Evolutionary conservation across 176 grass and related monocot genomes (phyloP).

Genomic region (Oryza nivara): DNA sequence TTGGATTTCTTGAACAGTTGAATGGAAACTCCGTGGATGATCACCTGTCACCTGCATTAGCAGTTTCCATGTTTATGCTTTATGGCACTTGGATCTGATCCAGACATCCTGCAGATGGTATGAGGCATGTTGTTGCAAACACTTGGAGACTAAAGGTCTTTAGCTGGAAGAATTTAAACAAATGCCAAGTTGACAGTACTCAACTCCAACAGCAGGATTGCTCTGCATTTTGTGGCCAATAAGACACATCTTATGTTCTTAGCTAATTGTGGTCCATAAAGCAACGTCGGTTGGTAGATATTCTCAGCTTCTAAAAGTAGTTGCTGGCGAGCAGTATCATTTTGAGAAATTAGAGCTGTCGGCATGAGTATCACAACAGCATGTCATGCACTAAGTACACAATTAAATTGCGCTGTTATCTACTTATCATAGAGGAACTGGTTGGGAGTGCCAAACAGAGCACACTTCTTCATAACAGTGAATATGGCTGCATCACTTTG

Average conservation of each 20-base stretch:
- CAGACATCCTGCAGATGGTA: background rate
- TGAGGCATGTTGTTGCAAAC: background rate
- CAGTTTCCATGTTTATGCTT: background rate
- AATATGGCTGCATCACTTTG: slow-evolving; percentile 1
- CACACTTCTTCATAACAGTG: slow-evolving; percentile 1
- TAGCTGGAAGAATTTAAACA: background rate
- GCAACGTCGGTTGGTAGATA: background rate
- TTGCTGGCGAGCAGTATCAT: background rate
- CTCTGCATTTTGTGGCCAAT: background rate
- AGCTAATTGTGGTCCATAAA: background rate
- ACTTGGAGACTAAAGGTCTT: background rate
- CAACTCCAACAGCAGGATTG: background rate
- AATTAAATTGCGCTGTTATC: background rate
- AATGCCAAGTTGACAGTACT: background rate
- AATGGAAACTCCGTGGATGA: background rate
- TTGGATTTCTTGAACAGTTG: background rate
- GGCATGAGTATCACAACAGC: background rate
- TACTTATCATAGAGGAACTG: background rate
- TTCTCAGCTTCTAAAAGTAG: slow-evolving; percentile 4
- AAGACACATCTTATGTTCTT: background rate
- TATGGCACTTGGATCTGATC: background rate
- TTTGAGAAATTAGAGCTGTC: background rate
- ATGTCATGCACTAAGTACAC: background rate
- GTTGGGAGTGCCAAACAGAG: slow-evolving; percentile 15
- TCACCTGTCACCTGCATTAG: background rate